phyloP scores from a whole-genome alignment of 805 yeast genomes.

The Kazachstania taianensis region DNA sequence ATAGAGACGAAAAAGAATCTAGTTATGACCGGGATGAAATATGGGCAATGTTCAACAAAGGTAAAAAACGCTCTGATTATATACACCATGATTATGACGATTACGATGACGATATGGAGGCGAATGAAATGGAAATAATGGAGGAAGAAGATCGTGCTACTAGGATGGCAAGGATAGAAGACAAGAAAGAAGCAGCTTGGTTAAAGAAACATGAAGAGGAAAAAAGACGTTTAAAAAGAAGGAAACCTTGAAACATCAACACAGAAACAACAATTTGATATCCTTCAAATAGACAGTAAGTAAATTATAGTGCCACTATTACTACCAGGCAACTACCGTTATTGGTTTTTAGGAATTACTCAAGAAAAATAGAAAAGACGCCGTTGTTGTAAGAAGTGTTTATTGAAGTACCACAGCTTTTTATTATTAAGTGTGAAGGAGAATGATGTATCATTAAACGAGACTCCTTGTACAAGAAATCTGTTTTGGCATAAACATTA shows the following conservation, averaged over 20 bases:
- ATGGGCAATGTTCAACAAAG: slow-evolving; percentile 74
- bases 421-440: too few relatives aligned
- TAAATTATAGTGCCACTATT: too few relatives aligned
- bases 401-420: too few relatives aligned
- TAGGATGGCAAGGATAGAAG: slow-evolving; percentile 65
- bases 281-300: too few relatives aligned
- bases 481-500: too few relatives aligned
- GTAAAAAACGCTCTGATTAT: slow-evolving; percentile 41
- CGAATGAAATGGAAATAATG: slow-evolving; percentile 79
- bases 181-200: slow-evolving; percentile 54
- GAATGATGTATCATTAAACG: too few relatives aligned
- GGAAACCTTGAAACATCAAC: not conserved
- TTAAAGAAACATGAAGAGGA: slow-evolving; percentile 39
- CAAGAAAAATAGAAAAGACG: too few relatives aligned
- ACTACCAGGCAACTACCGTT: too few relatives aligned
- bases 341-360: too few relatives aligned
- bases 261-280: not conserved
- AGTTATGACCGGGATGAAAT: slow-evolving; percentile 80
- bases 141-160: slow-evolving; percentile 71
- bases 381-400: too few relatives aligned
- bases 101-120: slow-evolving; percentile 74
- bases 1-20: too few relatives aligned
- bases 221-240: slow-evolving; percentile 31
- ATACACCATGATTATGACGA: slow-evolving; percentile 32
- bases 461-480: too few relatives aligned